Conservation (phyloP, 1,284 basidiomycete species). For the Trichosporon inkin region DNA sequence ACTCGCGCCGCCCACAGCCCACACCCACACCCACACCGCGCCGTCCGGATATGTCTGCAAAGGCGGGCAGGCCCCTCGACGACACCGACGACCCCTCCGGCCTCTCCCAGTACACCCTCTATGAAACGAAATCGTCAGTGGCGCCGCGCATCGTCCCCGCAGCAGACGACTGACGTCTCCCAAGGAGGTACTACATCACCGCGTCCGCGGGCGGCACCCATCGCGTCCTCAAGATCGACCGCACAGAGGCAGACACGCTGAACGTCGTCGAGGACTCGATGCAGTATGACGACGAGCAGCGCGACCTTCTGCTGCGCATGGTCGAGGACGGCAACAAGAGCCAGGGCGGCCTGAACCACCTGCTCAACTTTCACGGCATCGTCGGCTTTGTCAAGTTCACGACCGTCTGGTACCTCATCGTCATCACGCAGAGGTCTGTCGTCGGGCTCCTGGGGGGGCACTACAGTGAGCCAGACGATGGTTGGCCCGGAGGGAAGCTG, state of each 20-base stretch:
- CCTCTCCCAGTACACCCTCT: conserved; percentile 79
- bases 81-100: conserved; percentile 30
- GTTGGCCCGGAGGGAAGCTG: background rate
- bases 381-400: conserved; percentile 82
- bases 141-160: background rate
- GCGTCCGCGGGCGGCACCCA: conserved; percentile 63
- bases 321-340: conserved; percentile 87
- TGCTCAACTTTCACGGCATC: conserved; percentile 64
- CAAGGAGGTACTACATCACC: conserved; percentile 75
- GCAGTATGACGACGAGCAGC: conserved; percentile 81
- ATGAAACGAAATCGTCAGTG: conserved; percentile 70
- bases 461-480: conserved; percentile 58
- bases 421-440: conserved; percentile 83
- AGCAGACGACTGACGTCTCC: background rate
- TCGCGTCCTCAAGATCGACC: conserved; percentile 85
- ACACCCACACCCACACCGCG: no score
- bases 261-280: conserved; percentile 77
- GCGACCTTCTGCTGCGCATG: conserved; percentile 86
- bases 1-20: background rate
- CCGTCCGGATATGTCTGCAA: conserved; percentile 4
- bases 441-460: conserved; percentile 94
- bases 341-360: conserved; percentile 79
- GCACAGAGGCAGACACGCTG: conserved; percentile 70
- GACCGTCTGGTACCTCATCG: conserved; percentile 83
- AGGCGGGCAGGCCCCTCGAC: conserved; percentile 16